A percentile compares a stretch with the other conserved stretches of the same genome.
These are phyloP conservation scores for Gnetum montanum DNA, from an alignment of 75 land plant species.

Conservation along the genomic window DNA sequence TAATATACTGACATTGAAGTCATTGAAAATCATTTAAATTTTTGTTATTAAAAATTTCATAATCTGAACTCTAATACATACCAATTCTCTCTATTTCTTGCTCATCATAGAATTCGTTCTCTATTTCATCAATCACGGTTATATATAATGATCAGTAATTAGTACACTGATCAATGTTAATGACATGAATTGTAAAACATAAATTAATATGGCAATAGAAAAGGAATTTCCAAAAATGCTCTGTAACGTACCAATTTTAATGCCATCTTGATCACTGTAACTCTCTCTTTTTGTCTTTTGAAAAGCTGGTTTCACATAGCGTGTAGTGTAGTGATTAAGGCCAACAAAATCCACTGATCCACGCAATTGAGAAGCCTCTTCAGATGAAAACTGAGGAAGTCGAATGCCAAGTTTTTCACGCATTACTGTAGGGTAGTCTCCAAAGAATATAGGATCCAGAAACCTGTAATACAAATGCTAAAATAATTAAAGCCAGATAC, in stretches of 20 bases:
- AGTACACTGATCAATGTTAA: no score
- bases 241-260: conserved; percentile 35
- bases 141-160: no score
- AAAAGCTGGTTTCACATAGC: conserved; percentile 31
- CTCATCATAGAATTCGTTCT: no score
- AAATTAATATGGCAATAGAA: background rate
- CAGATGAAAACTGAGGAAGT: conserved; percentile 64
- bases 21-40: no score
- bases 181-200: no score
- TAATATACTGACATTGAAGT: no score
- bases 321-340: conserved; percentile 68
- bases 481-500: no score
- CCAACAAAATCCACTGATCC: conserved; percentile 65
- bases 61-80: conserved; percentile 18
- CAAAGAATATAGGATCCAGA: conserved; percentile 71
- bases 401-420: conserved; percentile 43
- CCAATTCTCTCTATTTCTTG: conserved; percentile 51
- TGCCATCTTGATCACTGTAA: conserved; percentile 34
- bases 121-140: no score
- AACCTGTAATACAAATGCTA: conserved; percentile 29
- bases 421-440: conserved; percentile 77
- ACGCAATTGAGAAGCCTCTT: conserved; percentile 32
- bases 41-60: no score
- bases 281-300: conserved; percentile 9
- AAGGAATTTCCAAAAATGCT: background rate